Evolutionary conservation across 2,329 filamentous ascomycete species (phyloP), one percentile per base, ranked within the genome.

Genomic region (Cladosporium sp.): DNA sequence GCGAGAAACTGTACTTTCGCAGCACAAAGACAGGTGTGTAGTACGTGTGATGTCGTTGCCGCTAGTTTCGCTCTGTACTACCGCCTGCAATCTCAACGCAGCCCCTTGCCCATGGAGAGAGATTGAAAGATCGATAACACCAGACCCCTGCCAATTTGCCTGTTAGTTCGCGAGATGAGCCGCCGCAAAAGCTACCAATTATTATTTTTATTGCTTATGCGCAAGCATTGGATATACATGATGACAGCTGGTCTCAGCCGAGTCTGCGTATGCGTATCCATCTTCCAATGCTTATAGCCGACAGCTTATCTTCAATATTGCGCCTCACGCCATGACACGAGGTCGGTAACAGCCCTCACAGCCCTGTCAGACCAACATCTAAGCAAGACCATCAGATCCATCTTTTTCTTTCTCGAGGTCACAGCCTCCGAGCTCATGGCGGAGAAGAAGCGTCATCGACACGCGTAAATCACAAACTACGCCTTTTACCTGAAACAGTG

Each of bases 21-120:
- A 34, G 30, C 4, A 34, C 30, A 34, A 34, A 34, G 30, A 34
- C 30, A 34, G 30, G 30, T 34, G 30, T 34, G 30, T 34, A 34
- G 30, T 34, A 11, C 30, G 30, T 34, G 30, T 34, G 30, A 22
- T 22, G 42, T 45, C 42, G 42, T 45, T 28, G 42, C 43, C 43
- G 25, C 43, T 47, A 47, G 43, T 47, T 47, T 47, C 43, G 25
- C 43, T 22, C 43, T 47, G 43, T 47, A 28, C 25, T 47, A 47
- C 43, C 43, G 43, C 43, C 22, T n/a, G 43, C 43, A 47, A 47
- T 47, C 43, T 47, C 43, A 47, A 47, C 43, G 11, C 30, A 47
- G 43, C 43, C 43, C 43, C 43, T 47, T 47, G 43, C 43, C 43
- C 43, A 47, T 22, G 6, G 42, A 45, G 22, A 25, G 40, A 45